A percentile compares a stretch with the other conserved stretches of the same genome.
Conservation (phyloP, 2,329 filamentous ascomycete genomes). For the Colletotrichum lini region DNA sequence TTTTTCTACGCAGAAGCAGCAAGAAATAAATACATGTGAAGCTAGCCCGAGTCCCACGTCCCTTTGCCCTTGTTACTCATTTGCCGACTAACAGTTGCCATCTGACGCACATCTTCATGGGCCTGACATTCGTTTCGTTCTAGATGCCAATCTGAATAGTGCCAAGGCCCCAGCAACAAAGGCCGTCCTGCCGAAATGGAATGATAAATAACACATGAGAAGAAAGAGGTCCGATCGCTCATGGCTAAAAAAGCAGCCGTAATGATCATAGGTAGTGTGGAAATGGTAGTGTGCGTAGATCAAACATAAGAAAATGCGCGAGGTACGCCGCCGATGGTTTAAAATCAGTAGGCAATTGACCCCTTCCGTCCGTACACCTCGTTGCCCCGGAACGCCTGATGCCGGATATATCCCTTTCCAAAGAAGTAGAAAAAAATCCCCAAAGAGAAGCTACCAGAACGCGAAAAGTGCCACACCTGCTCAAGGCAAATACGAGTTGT, state of each 20-base stretch:
- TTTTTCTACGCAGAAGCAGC: background rate
- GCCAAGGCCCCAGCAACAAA: background rate
- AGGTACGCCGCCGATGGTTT: constrained; percentile 5
- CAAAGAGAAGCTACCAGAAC: constrained; percentile 5
- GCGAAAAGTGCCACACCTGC: constrained; percentile 1
- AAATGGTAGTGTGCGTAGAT: background rate
- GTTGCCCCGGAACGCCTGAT: constrained; percentile 10
- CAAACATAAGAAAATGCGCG: constrained; percentile 12
- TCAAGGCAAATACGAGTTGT: constrained; percentile 3
- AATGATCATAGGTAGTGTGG: constrained; percentile 13
- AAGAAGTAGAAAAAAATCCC: background rate
- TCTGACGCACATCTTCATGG: constrained; percentile 14
- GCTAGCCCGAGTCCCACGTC: background rate
- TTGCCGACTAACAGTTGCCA: background rate
- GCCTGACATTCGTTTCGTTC: constrained; percentile 2
- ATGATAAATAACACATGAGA: constrained; percentile 6
- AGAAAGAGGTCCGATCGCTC: background rate
- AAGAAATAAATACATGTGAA: background rate
- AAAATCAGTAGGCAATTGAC: constrained; percentile 7
- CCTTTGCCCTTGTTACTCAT: background rate
- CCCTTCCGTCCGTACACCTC: background rate
- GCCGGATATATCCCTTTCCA: constrained; percentile 7
- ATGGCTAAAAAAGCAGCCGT: background rate
- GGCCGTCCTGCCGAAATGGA: background rate
- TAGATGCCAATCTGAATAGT: constrained; percentile 17